Conservation (phyloP, 2,329 filamentous ascomycete species). For the Chalaropsis thielavioides region DNA sequence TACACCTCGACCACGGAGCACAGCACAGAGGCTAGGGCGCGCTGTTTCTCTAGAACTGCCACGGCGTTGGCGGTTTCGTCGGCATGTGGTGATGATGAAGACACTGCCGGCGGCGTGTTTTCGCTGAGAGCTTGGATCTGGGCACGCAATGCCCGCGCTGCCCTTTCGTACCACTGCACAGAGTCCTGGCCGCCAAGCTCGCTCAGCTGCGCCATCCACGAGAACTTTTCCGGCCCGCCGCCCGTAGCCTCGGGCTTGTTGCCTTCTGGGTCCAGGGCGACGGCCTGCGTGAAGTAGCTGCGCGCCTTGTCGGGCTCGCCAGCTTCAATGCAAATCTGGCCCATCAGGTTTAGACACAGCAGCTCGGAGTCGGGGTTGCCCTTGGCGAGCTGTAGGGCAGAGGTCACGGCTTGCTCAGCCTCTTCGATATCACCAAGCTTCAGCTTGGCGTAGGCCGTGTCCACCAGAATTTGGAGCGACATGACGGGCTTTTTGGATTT, state of each 20-base stretch:
- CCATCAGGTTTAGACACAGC: constrained; percentile 59
- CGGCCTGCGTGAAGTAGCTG: constrained; percentile 56
- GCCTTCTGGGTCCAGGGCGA: constrained; percentile 63
- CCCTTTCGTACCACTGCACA: constrained; percentile 53
- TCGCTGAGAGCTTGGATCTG: constrained; percentile 52
- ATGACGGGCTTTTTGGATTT: constrained; percentile 25
- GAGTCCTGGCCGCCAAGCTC: constrained; percentile 53
- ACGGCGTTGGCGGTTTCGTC: constrained; percentile 30
- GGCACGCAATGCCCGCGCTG: constrained; percentile 55
- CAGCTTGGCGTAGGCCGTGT: constrained; percentile 30
- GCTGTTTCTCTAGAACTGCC: constrained; percentile 51
- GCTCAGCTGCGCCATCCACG: constrained; percentile 85
- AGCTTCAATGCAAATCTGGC: constrained; percentile 67
- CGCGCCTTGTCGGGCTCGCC: constrained; percentile 68
- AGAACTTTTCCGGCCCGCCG: constrained; percentile 82
- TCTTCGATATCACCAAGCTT: constrained; percentile 31
- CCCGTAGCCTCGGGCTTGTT: constrained; percentile 53
- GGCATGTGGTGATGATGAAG: background rate
- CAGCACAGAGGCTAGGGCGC: constrained; percentile 75
- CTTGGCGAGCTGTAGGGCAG: constrained; percentile 30
- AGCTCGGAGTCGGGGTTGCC: constrained; percentile 40
- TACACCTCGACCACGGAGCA: constrained; percentile 94
- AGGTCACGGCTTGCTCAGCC: constrained; percentile 28
- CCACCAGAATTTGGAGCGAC: constrained; percentile 23
- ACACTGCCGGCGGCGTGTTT: background rate